phyloP scores from a whole-genome alignment of 345 rosid genomes.

The Isatis tinctoria region DNA sequence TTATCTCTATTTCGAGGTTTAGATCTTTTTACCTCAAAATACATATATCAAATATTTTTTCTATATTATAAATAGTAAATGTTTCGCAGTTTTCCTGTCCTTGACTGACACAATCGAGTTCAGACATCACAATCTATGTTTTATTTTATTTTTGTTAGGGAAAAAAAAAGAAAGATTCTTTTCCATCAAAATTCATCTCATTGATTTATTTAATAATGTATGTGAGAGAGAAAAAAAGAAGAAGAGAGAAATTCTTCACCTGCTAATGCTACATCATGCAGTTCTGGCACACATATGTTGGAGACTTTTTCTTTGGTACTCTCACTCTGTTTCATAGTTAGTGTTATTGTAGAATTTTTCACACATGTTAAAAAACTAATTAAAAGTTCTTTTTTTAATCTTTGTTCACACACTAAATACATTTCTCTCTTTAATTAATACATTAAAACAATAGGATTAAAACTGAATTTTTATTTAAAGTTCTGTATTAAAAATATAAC shows the following conservation, averaged over 20 bases:
- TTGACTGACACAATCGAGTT: constrained; percentile 24
- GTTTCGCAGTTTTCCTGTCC: constrained; percentile 3
- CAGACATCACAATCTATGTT: constrained; percentile 20
- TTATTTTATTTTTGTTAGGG: background rate
- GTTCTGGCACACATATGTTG: constrained; percentile 17
- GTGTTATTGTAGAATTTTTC: too few species aligned
- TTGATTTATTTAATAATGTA: background rate
- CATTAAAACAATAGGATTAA: too few species aligned
- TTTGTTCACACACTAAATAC: too few species aligned
- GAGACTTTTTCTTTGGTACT: constrained; percentile 14
- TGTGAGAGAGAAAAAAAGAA: background rate
- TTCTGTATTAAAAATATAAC: too few species aligned
- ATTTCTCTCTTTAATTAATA: too few species aligned
- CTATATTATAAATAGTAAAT: background rate
- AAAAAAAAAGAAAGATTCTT: constrained; percentile 10
- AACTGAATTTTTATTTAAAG: too few species aligned
- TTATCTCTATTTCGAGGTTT: background rate
- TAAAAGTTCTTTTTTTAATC: too few species aligned
- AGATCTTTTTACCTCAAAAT: background rate
- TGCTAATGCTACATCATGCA: background rate
- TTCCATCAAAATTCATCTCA: background rate
- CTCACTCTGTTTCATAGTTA: too few species aligned
- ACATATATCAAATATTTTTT: background rate
- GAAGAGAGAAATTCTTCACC: background rate
- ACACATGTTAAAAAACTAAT: too few species aligned